A percentile compares a stretch with the other conserved stretches of the same genome.
Conservation (phyloP, 2,329 filamentous ascomycete species). For the Pseudogymnoascus destructans region DNA sequence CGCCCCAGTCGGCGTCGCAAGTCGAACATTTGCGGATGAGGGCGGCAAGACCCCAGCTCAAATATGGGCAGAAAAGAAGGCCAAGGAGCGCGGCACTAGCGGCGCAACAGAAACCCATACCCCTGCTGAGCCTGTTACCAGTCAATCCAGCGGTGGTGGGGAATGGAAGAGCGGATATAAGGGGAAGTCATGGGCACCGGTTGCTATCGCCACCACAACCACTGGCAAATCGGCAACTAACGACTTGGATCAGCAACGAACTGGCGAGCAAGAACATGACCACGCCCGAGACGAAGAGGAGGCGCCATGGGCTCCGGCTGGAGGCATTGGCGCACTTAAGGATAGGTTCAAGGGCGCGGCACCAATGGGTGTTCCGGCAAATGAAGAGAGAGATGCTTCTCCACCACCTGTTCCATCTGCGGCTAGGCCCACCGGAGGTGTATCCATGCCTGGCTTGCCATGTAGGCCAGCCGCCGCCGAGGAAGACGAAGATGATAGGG, state of each 20-base stretch:
- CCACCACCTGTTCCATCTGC: slow-evolving; percentile 28
- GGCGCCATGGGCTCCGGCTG: slow-evolving; percentile 41
- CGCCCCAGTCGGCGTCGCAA: slow-evolving; percentile 61
- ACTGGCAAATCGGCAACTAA: slow-evolving; percentile 51
- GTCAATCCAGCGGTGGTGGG: slow-evolving; percentile 57
- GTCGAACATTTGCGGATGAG: slow-evolving; percentile 85
- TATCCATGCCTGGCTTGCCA: slow-evolving; percentile 68
- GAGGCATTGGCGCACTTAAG: slow-evolving; percentile 59
- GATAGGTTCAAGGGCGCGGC: slow-evolving; percentile 72
- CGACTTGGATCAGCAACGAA: slow-evolving; percentile 43
- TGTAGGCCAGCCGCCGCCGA: slow-evolving; percentile 40
- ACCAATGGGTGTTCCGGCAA: slow-evolving; percentile 47
- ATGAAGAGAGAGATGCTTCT: slow-evolving; percentile 26
- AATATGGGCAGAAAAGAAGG: slow-evolving; percentile 96
- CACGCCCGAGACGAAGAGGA: slow-evolving; percentile 36
- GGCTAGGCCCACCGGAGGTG: slow-evolving; percentile 55
- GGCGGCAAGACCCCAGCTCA: slow-evolving; percentile 95
- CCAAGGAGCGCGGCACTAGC: slow-evolving; percentile 54
- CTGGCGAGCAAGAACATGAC: slow-evolving; percentile 41
- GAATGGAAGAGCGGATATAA: slow-evolving; percentile 87
- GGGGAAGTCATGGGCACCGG: slow-evolving; percentile 81
- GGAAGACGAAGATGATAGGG: slow-evolving; percentile 39
- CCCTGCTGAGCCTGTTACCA: slow-evolving; percentile 42
- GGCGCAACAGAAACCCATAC: slow-evolving; percentile 34
- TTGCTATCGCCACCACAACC: slow-evolving; percentile 45